Evolutionary conservation across 106 monocot genomes (phyloP).

Genomic region (Platanthera zijinensis): DNA sequence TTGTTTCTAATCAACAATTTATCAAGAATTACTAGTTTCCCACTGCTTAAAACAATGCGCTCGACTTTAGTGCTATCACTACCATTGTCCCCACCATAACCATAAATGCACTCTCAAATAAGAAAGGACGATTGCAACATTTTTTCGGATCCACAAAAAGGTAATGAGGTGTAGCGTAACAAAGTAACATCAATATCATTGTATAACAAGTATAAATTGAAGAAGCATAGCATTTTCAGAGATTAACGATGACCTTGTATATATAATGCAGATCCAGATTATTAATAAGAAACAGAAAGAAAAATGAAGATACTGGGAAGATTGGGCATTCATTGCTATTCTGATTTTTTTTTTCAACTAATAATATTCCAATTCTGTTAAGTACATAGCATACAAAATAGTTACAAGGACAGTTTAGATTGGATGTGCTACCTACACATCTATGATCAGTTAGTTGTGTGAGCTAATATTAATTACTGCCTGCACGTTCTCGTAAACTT

Average conservation of each 20-base stretch:
- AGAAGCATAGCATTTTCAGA: neutral
- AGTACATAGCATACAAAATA: too few relatives aligned
- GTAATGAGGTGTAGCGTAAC: slow-evolving; percentile 4
- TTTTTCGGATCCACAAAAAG: slow-evolving; percentile 96
- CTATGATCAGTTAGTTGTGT: too few relatives aligned
- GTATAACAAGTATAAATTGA: neutral
- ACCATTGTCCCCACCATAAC: slow-evolving; percentile 89
- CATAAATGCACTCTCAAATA: slow-evolving; percentile 98
- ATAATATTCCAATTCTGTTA: too few relatives aligned
- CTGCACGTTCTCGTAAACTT: too few relatives aligned
- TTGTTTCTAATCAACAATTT: slow-evolving; percentile 78
- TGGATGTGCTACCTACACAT: too few relatives aligned
- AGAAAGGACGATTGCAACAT: slow-evolving; percentile 99
- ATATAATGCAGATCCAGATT: neutral
- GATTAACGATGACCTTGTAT: neutral
- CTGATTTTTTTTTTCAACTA: too few relatives aligned
- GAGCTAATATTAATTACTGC: too few relatives aligned
- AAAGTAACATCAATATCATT: neutral
- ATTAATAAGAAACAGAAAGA: neutral
- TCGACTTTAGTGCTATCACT: slow-evolving; percentile 89
- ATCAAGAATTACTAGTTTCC: slow-evolving; percentile 94
- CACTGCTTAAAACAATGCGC: slow-evolving; percentile 93
- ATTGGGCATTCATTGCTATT: too few relatives aligned
- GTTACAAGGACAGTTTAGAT: too few relatives aligned
- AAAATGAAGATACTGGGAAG: too few relatives aligned